A percentile compares a stretch with the other conserved stretches of the same genome.
Evolutionary conservation across 768 basidiomycete genomes (phyloP).

Genomic region (Panaeolus cyanescens): DNA sequence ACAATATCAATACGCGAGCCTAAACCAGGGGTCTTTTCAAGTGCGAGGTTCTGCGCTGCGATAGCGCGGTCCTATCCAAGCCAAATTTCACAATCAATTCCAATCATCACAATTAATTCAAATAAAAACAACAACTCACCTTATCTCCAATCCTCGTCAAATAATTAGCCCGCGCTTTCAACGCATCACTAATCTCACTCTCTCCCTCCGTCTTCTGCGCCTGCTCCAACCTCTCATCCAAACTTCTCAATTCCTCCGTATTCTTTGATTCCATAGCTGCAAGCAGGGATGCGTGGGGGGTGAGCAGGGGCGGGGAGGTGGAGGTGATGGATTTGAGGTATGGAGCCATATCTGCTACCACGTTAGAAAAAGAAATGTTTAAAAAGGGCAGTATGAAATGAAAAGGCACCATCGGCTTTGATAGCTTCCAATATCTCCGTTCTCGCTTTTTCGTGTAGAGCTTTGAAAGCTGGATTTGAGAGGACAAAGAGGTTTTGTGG

Average conservation of each 20-base stretch:
- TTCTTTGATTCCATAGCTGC: constrained; percentile 69
- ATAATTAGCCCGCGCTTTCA: constrained; percentile 84
- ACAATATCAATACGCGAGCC: constrained; percentile 94
- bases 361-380: background rate
- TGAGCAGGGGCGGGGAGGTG: constrained; percentile 43
- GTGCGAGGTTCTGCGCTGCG: constrained; percentile 77
- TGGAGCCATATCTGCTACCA: constrained; percentile 77
- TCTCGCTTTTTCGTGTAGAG: constrained; percentile 69
- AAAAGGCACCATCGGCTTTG: constrained; percentile 71
- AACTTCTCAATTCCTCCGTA: constrained; percentile 63
- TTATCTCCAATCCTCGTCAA: constrained; percentile 88
- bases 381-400: constrained; percentile 5
- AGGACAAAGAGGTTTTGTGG: constrained; percentile 81
- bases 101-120: background rate
- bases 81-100: background rate
- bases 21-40: constrained; percentile 90
- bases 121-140: constrained; percentile 37
- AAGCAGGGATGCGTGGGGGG: constrained; percentile 54
- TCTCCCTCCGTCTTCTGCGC: constrained; percentile 93
- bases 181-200: constrained; percentile 87
- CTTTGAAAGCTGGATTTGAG: constrained; percentile 55
- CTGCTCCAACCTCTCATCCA: constrained; percentile 81
- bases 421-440: constrained; percentile 71
- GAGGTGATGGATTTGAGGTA: constrained; percentile 69
- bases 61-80: constrained; percentile 77